Base-by-base conservation (phyloP, 1,139 yeast genomes). In the Kodamaea fungicola region DNA sequence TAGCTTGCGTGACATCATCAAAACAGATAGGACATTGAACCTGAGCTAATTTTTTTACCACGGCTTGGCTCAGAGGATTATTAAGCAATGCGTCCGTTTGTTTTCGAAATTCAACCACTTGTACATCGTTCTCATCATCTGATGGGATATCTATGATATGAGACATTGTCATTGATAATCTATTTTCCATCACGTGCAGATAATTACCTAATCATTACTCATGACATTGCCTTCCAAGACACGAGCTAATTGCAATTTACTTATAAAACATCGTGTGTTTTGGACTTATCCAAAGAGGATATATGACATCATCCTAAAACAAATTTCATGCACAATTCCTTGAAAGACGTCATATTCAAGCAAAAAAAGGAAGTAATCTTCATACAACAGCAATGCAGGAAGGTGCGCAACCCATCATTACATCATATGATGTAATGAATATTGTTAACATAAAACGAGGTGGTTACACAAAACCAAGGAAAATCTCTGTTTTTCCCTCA, bases 21-120 rank as follows among this genome's bases (percentile, higher is more conserved):
- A 71, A 70, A 47, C 76, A 71, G 16, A 71, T 67, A 12, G 76
- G 76, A 46, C 76, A 71, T 46, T 67, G 68, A 12, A 66, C 52
- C 41, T 67, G 70, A 12, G 61, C 52, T 33, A 71, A 48, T 30
- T 55, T 59, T 49, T 69, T 69, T 27, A 40, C 35, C 23, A 38
- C 56, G 10, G 51, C 45, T 27, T 34, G 48, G 8, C 10, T 19
- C 8, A 13, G 53, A 5, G 64, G 63, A 35, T 62, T 54, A 22
- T 37, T 27, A 12, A 71, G 53, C 21, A 71, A 52, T 23, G 56
- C 54, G 35, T 64, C 59, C 3, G 75, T 67, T 34, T 64, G 64
- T 28, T 57, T 54, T 31, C 63, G 49, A 38, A 70, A 66, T 42
- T 67, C 75, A 8, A 68, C 50, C 13, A 68, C 57, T 45, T 66